Base-by-base conservation (phyloP, 108 stramenopile genomes). In the Skeletonema costatum region DNA sequence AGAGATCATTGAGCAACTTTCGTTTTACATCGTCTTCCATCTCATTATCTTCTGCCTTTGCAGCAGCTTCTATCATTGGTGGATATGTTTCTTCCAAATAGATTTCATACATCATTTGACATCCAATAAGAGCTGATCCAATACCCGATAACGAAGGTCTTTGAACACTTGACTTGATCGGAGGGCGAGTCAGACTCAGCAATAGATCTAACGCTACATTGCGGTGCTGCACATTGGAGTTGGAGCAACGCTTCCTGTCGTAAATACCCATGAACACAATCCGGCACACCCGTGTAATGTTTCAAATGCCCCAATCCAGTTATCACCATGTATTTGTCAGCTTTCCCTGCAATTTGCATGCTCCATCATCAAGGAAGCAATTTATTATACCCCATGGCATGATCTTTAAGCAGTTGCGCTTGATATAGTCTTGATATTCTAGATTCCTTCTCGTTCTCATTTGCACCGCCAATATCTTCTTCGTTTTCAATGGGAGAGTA, bases 321-420 rank as follows among this genome's bases (percentile, higher is more conserved):
- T 21, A 82, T 70, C 14, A 82, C 66, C 4, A 82, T 42, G 44
- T 73, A 82, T n/a, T 60, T 46, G 68, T 77, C 76, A 12, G 46
- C 41, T 19, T 32, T 60, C 17, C 32, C 32, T 35, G 58, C 38
- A 17, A 33, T 64, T 64, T 73, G 51, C 17, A 33, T 82, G 71
- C 14, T 82, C 66, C 72, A 77, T 38, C 71, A 81, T 76, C 32
- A 81, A 25, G 13, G 69, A 71, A 29, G 75, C 66, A 33, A 90
- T 66, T 35, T n/a, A n/a, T 68, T 74, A 60, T 89, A 75, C 30
- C 86, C 91, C 91, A 92, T 92, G 60, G 87, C 84, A 50, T 81
- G 83, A 78, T 92, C 91, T 74, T 92, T 92, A 32, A 92, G 63
- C 8, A 92, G 66, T 69, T 92, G 91, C 3, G 91, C 91, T 64